Base-by-base conservation (phyloP, 371 early-diverging fungal genomes). In the Mucor lusitanicus region DNA sequence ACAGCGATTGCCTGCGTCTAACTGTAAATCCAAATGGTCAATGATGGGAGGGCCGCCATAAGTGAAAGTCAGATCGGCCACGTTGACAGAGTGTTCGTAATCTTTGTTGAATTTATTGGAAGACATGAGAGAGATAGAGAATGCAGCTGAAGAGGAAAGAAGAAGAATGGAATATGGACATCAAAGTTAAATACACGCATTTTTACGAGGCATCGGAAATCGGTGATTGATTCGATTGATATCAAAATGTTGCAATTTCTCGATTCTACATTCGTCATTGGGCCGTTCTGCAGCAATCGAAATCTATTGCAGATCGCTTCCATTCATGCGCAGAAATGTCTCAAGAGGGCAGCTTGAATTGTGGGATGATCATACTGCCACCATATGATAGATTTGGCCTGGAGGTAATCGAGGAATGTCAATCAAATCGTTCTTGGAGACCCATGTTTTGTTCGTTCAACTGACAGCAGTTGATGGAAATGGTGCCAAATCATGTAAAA, bases 1-100 rank as follows among this genome's bases (percentile, higher is more conserved):
- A 64, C 87, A 86, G 7, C 91, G 84, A 9, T 83, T 70, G 27
- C 92, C 93, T 7, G 72, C 72, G 21, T 81, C 70, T 1, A 92
- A 63, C 12, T 65, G 17, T 23, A 92, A 69, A n/a, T 66, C 74
- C 17, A 92, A 64, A 70, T 89, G 70, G 8, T 77, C 67, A 17
- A 92, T 70, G 69, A 91, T 88, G 27, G 71, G 37, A 12, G 82
- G 82, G 1, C 89, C 91, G 40, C 90, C 90, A 68, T 88, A 91
- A 57, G 62, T 69, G 65, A 88, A 92, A 53, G 61, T 72, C 39
- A 92, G 85, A 50, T 85, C 56, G 12, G 68, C 50, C 1, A 83
- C 81, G 28, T 81, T 69, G 3, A 83, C 54, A 23, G 67, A 53
- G 19, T 71, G 63, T 28, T 50, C 23, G 21, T 66, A 66, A 12